Evolutionary conservation across 2,329 filamentous ascomycete genomes (phyloP), one percentile per base, ranked within the genome.

Genomic region (Hysterium pulicare): DNA sequence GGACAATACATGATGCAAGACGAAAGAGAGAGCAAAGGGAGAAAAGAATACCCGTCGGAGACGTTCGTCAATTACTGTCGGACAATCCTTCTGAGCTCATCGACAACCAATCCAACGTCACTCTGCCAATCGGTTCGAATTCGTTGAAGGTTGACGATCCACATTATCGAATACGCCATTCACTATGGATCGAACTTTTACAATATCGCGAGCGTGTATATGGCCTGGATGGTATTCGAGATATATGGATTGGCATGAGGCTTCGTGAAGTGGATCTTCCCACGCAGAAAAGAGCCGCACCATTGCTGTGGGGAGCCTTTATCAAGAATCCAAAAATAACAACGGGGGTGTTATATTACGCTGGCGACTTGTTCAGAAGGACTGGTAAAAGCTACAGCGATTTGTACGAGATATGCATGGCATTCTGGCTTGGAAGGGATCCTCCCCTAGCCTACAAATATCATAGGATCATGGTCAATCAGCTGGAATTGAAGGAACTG

Each of bases 361-460:
- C 68, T 6, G 50, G 67, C 22, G 51, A 68, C 2, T 42, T 78
- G 10, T 64, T 69, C 44, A 50, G 61, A 9, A 53, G 51, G 11
- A 69, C 66, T 11, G 69, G 69, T 16, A 41, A 54, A 9, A 46
- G 48, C 5, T 65, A 64, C 42, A 51, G 57, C 13, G 51, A 46
- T 15, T 54, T 81, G 0, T 78, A 79, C 53, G 50, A 55, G 13
- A 53, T 57, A 9, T 56, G 78, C 47, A 63, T 81, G 39, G 61
- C 64, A 24, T 55, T 71, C 31, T 66, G 61, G 60, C 59, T 68
- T 22, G 47, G 47, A 16, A 33, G 33, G 45, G 13, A 46, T 42
- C 13, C 40, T n/a, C 24, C 42, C 1, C 15, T 40, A 16, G 59
- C 61, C 6, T 43, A 59, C 15, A 42, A 53, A 5, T 54, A 50